Conservation (phyloP, 2,329 filamentous ascomycete genomes). For the Cercospora berteroae region DNA sequence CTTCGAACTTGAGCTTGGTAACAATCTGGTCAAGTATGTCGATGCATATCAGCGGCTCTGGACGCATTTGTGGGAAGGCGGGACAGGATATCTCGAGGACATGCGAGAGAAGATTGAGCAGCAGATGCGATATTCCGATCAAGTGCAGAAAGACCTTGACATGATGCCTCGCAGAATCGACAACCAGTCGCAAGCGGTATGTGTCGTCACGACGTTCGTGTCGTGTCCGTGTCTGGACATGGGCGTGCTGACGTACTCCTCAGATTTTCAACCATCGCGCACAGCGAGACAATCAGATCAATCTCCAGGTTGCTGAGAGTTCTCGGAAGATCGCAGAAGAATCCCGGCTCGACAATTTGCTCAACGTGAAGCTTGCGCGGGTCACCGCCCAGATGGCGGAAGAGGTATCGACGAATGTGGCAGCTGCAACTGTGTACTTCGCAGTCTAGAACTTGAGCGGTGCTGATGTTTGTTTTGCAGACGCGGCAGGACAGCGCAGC, state of each 20-base stretch:
- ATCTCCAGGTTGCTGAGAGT: constrained; percentile 37
- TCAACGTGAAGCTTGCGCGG: constrained; percentile 38
- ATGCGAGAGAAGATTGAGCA: constrained; percentile 39
- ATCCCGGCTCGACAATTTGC: constrained; percentile 35
- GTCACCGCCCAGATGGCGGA: constrained; percentile 38
- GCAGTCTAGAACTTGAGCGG: not conserved
- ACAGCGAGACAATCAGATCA: constrained; percentile 36
- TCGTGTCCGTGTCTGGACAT: not conserved
- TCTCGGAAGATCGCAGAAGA: constrained; percentile 38
- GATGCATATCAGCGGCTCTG: constrained; percentile 35
- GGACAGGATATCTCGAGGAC: constrained; percentile 37
- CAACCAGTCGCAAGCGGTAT: constrained; percentile 37
- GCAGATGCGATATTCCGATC: constrained; percentile 36
- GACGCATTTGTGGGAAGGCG: constrained; percentile 35
- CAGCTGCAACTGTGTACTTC: not conserved
- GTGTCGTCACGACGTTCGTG: constrained; percentile 2
- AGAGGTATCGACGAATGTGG: constrained; percentile 14
- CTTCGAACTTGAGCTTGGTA: constrained; percentile 37
- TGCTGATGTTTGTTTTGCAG: not conserved
- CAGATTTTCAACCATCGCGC: constrained; percentile 38
- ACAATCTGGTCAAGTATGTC: constrained; percentile 36
- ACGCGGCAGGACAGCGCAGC: constrained; percentile 41
- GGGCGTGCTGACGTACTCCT: constrained; percentile 4
- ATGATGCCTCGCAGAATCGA: constrained; percentile 38
- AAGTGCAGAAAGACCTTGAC: constrained; percentile 35